Percentiles rank a stretch among this genome's conserved stretches.
phyloP scores from a whole-genome alignment of 805 yeast genomes.

The Pichia phayaonensis region DNA sequence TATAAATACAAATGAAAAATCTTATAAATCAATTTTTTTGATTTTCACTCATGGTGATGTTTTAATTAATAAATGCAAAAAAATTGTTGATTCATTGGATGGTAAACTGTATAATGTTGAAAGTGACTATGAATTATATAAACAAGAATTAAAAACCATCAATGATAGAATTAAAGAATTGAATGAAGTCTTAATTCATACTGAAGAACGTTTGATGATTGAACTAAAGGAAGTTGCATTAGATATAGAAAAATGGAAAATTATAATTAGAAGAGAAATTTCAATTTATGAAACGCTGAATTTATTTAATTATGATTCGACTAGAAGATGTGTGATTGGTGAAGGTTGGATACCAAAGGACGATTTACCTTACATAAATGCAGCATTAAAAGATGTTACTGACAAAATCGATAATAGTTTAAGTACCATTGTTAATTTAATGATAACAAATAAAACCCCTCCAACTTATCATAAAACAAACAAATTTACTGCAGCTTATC shows the following conservation, averaged over 20 bases:
- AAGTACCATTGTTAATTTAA: conserved; percentile 49
- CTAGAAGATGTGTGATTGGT: conserved; percentile 81
- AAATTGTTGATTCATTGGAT: conserved; percentile 82
- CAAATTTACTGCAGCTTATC: conserved; percentile 63
- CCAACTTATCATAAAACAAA: conserved; percentile 67
- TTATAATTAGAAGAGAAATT: conserved; percentile 66
- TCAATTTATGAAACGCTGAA: conserved; percentile 74
- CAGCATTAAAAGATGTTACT: conserved; percentile 57
- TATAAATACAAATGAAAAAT: conserved; percentile 42
- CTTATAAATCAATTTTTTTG: conserved; percentile 73
- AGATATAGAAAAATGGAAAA: conserved; percentile 69
- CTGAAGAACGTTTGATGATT: conserved; percentile 60
- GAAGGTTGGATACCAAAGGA: conserved; percentile 95
- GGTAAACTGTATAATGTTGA: conserved; percentile 66
- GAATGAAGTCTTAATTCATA: conserved; percentile 49
- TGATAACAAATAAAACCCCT: conserved; percentile 59
- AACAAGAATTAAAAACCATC: conserved; percentile 43
- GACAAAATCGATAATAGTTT: conserved; percentile 38
- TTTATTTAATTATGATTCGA: conserved; percentile 69
- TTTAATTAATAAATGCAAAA: conserved; percentile 60
- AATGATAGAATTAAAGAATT: conserved; percentile 34
- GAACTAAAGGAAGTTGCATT: conserved; percentile 76
- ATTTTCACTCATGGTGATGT: conserved; percentile 86
- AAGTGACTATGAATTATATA: conserved; percentile 31
- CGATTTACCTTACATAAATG: conserved; percentile 60